Base-by-base conservation (phyloP, 2,329 filamentous ascomycete genomes). In the Botryotinia globosa region DNA sequence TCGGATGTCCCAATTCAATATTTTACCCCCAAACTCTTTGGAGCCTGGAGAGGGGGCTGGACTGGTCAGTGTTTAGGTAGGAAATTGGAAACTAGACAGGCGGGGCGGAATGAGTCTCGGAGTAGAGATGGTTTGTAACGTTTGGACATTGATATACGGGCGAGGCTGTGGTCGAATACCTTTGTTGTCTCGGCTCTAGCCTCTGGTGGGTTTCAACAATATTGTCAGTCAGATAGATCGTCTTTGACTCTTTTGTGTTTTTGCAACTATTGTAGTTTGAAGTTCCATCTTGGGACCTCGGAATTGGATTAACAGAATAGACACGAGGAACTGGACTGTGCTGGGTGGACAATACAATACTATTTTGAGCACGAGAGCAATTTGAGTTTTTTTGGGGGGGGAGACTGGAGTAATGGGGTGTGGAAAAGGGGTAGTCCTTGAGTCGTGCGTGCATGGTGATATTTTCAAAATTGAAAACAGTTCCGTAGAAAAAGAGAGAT, bases 161-260 rank as follows among this genome's bases (percentile, higher is more conserved):
- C 71, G 66, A 73, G 71, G 71, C 71, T 73, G 56, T 59, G 58
- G 32, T 72, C 22, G 58, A 70, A 63, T 29, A 32, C 44, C 42
- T 25, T n/a, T 44, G 14, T 56, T 71, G 39, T 71, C 61, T 73
- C 63, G 69, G 45, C n/a, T 56, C 45, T 65, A 32, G 44, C 25
- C 42, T 63, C 58, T 65, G 45, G 29, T 14, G 42, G 56, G 69
- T 51, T 71, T 71, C 59, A 54, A 71, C 37, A 71, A n/a, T 54
- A 63, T 70, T 32, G 67, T 39, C 42, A 42, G 37, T n/a, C 42
- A 63, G 45, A 37, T 64, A 42, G 54, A 45, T 14, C 25, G 22
- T n/a, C 32, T 34, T n/a, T 61, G 22, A 37, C n/a, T 12, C 22
- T 56, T 10, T 29, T 67, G n/a, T 56, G 45, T 44, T 51, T 70